Evolutionary conservation across 495 filamentous ascomycete species (phyloP).

Genomic region (Podospora comata): DNA sequence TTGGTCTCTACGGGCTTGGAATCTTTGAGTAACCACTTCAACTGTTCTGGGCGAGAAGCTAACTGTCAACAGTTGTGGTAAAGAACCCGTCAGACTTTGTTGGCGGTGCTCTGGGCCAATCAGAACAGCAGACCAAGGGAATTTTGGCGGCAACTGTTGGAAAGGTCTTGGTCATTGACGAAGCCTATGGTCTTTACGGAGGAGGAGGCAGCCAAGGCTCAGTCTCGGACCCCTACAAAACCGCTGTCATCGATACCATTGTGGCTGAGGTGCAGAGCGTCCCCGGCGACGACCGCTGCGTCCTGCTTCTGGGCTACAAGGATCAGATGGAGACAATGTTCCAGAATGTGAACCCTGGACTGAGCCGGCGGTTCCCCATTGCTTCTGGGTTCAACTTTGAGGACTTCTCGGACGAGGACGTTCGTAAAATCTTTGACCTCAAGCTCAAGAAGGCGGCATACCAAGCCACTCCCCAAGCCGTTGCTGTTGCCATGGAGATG

Average conservation of each 20-base stretch:
- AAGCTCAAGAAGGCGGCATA: constrained; percentile 52
- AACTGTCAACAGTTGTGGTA: constrained; percentile 49
- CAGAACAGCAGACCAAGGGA: constrained; percentile 67
- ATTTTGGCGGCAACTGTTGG: constrained; percentile 64
- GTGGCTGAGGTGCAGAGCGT: constrained; percentile 77
- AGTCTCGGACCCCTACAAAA: constrained; percentile 55
- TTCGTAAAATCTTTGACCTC: constrained; percentile 56
- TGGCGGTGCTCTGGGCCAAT: constrained; percentile 59
- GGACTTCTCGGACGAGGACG: constrained; percentile 60
- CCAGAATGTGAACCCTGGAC: constrained; percentile 73
- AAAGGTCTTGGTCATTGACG: constrained; percentile 76
- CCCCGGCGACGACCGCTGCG: constrained; percentile 74
- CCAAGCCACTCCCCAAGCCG: constrained; percentile 40
- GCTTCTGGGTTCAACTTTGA: constrained; percentile 65
- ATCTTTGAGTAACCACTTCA: neutral
- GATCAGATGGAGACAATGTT: constrained; percentile 78
- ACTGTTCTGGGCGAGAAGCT: constrained; percentile 1
- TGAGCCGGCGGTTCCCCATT: constrained; percentile 66
- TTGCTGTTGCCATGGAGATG: constrained; percentile 47
- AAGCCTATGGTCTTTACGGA: constrained; percentile 60
- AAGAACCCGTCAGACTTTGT: constrained; percentile 76
- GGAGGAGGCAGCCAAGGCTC: constrained; percentile 22
- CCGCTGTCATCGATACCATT: constrained; percentile 71
- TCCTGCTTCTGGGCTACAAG: constrained; percentile 73
- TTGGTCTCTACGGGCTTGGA: neutral